Percentiles rank a stretch among this genome's conserved stretches.
Evolutionary conservation across 331 rosid species (phyloP).

Genomic region (Spiraea crenata): DNA sequence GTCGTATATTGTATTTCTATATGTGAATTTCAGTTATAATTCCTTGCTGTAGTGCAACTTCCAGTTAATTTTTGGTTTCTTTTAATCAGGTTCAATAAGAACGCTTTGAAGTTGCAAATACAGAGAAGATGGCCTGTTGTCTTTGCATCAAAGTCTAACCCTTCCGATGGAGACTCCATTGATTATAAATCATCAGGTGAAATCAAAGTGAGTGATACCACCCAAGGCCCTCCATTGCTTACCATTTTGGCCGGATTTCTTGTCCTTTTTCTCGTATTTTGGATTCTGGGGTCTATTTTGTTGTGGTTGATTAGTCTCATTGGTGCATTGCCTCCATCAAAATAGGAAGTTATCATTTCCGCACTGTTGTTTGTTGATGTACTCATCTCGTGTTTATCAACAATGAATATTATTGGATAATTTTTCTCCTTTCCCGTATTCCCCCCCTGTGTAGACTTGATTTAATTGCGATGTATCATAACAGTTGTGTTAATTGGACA

Average conservation of each 20-base stretch:
- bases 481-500: neutral
- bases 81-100: slow-evolving; percentile 40
- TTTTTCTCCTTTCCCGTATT: too few relatives aligned
- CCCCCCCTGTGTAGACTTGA: neutral
- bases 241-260: slow-evolving; percentile 71
- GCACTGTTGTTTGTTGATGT: neutral
- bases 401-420: neutral
- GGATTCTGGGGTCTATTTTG: slow-evolving; percentile 48
- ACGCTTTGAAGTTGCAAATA: slow-evolving; percentile 24
- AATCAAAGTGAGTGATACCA: slow-evolving; percentile 26
- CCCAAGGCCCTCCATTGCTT: slow-evolving; percentile 66
- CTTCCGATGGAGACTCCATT: slow-evolving; percentile 30
- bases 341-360: slow-evolving; percentile 19
- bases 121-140: slow-evolving; percentile 31
- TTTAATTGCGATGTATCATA: neutral
- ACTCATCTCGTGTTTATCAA: neutral
- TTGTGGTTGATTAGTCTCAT: slow-evolving; percentile 51
- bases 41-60: neutral
- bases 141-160: slow-evolving; percentile 46
- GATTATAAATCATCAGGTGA: slow-evolving; percentile 31
- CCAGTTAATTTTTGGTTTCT: slow-evolving; percentile 10
- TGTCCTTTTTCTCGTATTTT: slow-evolving; percentile 36
- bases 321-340: slow-evolving; percentile 30
- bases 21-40: neutral
- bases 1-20: neutral